Base-by-base conservation (phyloP, 345 rosid genomes). In the Melaleuca quinquenervia region DNA sequence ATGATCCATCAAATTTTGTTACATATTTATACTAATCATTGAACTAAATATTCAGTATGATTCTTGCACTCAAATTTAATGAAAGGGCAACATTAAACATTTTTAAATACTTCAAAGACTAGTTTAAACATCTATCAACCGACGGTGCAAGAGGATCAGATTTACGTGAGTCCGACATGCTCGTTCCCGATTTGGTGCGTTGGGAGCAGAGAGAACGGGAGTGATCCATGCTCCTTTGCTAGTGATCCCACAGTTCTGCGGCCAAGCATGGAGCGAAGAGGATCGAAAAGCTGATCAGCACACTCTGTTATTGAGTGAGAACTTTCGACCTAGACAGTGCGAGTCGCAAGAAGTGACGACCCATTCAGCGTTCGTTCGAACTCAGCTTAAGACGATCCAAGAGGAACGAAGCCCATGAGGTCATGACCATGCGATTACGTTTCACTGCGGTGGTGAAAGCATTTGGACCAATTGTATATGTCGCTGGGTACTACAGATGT, bases 171-270 rank as follows among this genome's bases (percentile, higher is more conserved):
- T 92, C 89, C 2, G 93, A 90, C 52, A 93, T 90, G 98, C 87
- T 92, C 53, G 95, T 95, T 54, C 95, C 98, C 0, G 99, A 98
- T 82, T 98, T 97, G 99, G 99, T 97, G 99, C 89, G 83, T 91
- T n/a, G 99, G 98, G 76, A 90, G 88, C 7, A 55, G 91, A 75
- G 92, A 90, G 84, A 97, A 97, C n/a, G 96, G 96, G 26, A 94
- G 93, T 18, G 98, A 97, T 82, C 98, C 98, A 7, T 97, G 99
- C 91, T 89, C 93, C 3, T 88, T 58, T 27, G 85, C 87, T 51
- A 98, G 98, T 52, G 90, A 95, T 75, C 82, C 91, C 36, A 89
- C 90, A 6, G 92, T 90, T 62, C 86, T 97, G 8, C 91, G 91
- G 85, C 98, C 98, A 85, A 95, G 98, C 50, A 87, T 11, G 98